phyloP scores from a whole-genome alignment of 1,139 yeast species.

The Yamadazyma friedrichii region DNA sequence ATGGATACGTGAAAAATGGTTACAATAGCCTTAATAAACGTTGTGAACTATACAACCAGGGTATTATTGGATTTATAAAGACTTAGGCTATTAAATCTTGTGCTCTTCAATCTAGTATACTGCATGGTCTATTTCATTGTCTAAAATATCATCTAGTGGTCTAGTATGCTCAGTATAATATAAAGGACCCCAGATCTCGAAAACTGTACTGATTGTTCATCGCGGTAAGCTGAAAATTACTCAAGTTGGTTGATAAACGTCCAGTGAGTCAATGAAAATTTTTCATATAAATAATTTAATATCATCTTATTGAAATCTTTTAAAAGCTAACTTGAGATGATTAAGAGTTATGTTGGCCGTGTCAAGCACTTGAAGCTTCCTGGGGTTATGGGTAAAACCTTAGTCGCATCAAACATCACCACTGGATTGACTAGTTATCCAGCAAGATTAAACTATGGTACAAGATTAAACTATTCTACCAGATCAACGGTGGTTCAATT shows the following conservation, averaged over 20 bases:
- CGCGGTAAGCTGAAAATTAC: constrained; percentile 21
- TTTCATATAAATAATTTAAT: constrained; percentile 7
- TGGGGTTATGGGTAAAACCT: constrained; percentile 26
- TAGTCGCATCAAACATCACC: background rate
- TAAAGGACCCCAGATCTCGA: background rate
- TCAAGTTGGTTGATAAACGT: constrained; percentile 31
- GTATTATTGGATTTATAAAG: too few species aligned
- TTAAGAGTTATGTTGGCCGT: constrained; percentile 10
- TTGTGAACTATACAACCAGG: too few species aligned
- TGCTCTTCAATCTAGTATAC: too few species aligned
- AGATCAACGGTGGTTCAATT: constrained; percentile 94
- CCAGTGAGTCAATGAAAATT: constrained; percentile 22
- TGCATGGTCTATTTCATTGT: too few species aligned
- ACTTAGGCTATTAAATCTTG: too few species aligned
- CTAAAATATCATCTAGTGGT: background rate
- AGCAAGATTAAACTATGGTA: too few species aligned
- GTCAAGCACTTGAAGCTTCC: constrained; percentile 43
- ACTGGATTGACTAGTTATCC: too few species aligned
- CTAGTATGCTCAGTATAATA: background rate
- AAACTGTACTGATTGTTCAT: constrained; percentile 42
- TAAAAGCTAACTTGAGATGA: background rate
- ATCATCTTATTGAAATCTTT: background rate
- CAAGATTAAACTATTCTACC: constrained; percentile 45
- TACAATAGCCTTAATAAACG: too few species aligned
- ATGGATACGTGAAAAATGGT: too few species aligned